Evolutionary conservation across 441 rosid species (phyloP), one percentile per base, ranked within the genome.

Genomic region (Theobroma grandiflorum): DNA sequence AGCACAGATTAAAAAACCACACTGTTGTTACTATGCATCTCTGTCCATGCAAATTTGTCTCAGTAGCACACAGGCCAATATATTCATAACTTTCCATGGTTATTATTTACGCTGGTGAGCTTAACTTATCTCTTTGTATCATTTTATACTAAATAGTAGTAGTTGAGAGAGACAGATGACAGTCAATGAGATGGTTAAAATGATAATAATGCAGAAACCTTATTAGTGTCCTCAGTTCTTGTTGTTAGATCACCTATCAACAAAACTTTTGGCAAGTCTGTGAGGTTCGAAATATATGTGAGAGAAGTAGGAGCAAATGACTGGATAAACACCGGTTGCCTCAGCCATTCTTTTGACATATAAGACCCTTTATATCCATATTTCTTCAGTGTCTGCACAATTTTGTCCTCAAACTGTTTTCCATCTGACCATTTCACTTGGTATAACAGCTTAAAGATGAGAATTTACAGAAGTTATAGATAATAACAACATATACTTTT

Each of bases 271-370:
- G 98, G 99, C 49, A 82, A 88, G 85, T 94, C 93, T 43, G 88
- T 96, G 83, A 88, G 42, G 80, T 88, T 89, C 61, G 98, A 90
- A 61, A 83, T 77, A 79, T 91, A 83, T 59, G 90, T 88, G 4
- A 96, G 94, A 8, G 97, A 95, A 78, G 92, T 94, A 76, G 95
- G 96, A 75, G 98, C 98, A 78, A 95, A 95, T 5, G 98, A 94
- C 87, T 96, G 99, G 80, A 96, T 91, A 77, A 96, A 96, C 14
- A 90, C 82, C 16, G 99, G 99, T 53, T 89, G 90, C 68, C 89
- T 92, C 80, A 86, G 80, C 99, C 99, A 96, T 57, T 92, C 86
- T 82, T 92, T 35, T 35, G 98, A 96, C 95, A 89, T 59, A 73
- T 94, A 93, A 73, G 93, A 53, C 69, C 99, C 99, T 69, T 81